These are phyloP conservation scores for Tolypocladium tundrense DNA, from an alignment of 2,329 filamentous ascomycete species.

Conservation along the genomic window DNA sequence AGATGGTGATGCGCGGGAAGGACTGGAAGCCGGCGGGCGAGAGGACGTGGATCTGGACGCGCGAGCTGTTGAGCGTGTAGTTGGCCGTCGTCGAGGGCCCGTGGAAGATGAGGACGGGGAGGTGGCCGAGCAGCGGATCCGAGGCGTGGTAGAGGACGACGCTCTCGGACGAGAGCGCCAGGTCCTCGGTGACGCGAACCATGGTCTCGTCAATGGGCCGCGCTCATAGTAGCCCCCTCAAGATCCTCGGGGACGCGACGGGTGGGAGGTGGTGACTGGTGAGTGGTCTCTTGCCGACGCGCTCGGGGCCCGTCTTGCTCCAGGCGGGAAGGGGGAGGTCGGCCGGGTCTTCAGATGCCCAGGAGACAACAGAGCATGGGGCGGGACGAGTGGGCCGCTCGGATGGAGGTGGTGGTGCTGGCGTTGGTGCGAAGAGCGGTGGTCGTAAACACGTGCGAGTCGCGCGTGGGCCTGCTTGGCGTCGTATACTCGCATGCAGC, in stretches of 20 bases:
- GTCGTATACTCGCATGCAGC: not conserved
- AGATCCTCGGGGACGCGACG: not conserved
- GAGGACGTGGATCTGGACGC: conserved; percentile 90
- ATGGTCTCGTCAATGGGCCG: conserved; percentile 42
- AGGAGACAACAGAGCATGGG: not conserved
- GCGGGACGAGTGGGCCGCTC: conserved; percentile 7
- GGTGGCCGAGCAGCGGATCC: conserved; percentile 72
- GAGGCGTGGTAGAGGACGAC: conserved; percentile 82
- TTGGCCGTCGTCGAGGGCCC: conserved; percentile 84
- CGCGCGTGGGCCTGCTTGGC: not conserved
- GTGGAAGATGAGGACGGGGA: conserved; percentile 83
- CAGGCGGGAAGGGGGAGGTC: not conserved
- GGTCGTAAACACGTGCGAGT: not conserved
- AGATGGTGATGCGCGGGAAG: conserved; percentile 84
- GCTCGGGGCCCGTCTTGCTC: not conserved
- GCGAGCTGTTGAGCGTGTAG: conserved; percentile 76
- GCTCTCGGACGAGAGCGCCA: conserved; percentile 69
- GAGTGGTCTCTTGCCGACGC: conserved; percentile 3
- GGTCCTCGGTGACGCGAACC: conserved; percentile 72
- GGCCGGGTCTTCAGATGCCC: not conserved
- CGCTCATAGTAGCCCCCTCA: conserved; percentile 9
- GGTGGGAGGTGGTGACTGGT: conserved; percentile 12
- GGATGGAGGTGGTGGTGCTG: not conserved
- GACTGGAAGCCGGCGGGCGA: conserved; percentile 80
- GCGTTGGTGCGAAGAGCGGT: not conserved